A percentile compares a stretch with the other conserved stretches of the same genome.
These are phyloP conservation scores for Trebouxia gelatinosa DNA, from an alignment of 163 green algal genomes.

Conservation along the genomic window DNA sequence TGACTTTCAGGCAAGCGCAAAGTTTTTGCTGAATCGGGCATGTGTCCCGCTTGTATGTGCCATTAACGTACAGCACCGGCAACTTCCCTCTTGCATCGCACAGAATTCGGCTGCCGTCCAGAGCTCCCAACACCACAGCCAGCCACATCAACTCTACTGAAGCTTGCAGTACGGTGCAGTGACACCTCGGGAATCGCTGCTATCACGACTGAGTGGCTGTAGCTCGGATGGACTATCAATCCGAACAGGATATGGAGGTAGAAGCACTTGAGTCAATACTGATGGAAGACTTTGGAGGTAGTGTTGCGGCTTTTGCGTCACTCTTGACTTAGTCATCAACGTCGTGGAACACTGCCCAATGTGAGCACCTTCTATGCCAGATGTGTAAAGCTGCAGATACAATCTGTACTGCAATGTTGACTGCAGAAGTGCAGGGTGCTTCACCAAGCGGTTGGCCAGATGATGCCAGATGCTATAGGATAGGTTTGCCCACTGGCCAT, in stretches of 20 bases:
- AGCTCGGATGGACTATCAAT: constrained; percentile 77
- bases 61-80: too few species aligned
- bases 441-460: constrained; percentile 55
- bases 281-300: constrained; percentile 80
- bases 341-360: neutral
- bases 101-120: too few species aligned
- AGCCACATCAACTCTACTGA: too few species aligned
- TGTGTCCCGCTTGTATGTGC: too few species aligned
- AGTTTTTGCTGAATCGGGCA: too few species aligned
- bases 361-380: neutral
- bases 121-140: too few species aligned
- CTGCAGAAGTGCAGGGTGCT: constrained; percentile 49
- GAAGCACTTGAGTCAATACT: constrained; percentile 94
- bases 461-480: constrained; percentile 1
- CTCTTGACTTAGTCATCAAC: neutral
- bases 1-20: too few species aligned
- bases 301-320: neutral
- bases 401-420: neutral
- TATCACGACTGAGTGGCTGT: too few species aligned
- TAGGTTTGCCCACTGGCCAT: constrained; percentile 15
- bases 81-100: too few species aligned
- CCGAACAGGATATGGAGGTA: constrained; percentile 91
- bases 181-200: too few species aligned
- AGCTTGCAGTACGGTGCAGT: too few species aligned
- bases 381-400: too few species aligned